Evolutionary conservation across 1,139 yeast species (phyloP), one percentile per base, ranked within the genome.

Genomic region (Debaryomyces sp.): DNA sequence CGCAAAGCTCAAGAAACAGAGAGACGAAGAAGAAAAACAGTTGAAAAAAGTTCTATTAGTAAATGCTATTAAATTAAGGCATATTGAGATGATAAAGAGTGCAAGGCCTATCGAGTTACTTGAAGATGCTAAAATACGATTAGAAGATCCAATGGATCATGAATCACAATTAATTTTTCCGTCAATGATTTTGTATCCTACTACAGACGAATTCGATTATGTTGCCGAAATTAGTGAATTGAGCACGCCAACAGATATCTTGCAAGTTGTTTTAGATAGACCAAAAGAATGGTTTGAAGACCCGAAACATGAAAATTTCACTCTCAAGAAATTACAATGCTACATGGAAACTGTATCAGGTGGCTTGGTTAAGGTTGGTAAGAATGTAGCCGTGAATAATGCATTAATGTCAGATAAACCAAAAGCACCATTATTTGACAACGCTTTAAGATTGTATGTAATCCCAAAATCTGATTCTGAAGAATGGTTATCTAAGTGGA

Each of bases 351-450:
- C 97, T 0, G 77, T 71, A 38, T 62, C 83, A 2, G 97, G 97
- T 37, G 98, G 98, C 0, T 74, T 94, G 51, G 84, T 92, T 36
- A 90, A 89, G 66, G 82, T 89, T 1, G 97, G 97, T 36, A 88
- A 86, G 64, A 89, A 88, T 57, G 80, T 85, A 23, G 74, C 89
- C 1, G 66, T 92, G 24, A 81, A 82, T 55, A 79, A 81, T 49
- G 87, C 87, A 0, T 73, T 91, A 53, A 78, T 82, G 70, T 78
- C 82, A 48, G 82, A 80, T 39, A 67, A 70, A 9, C 89, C 96
- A 7, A 77, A 75, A 36, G 82, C 89, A 6, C 97, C 97, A 2
- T 68, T 92, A 38, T 84, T 92, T 53, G 97, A 92, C 61, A 80
- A 82, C 50, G 78, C 89, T 34, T 76, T 90, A 49, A 77, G 91